Evolutionary conservation across 2,329 filamentous ascomycete genomes (phyloP).

Genomic region (Curvularia lunata): DNA sequence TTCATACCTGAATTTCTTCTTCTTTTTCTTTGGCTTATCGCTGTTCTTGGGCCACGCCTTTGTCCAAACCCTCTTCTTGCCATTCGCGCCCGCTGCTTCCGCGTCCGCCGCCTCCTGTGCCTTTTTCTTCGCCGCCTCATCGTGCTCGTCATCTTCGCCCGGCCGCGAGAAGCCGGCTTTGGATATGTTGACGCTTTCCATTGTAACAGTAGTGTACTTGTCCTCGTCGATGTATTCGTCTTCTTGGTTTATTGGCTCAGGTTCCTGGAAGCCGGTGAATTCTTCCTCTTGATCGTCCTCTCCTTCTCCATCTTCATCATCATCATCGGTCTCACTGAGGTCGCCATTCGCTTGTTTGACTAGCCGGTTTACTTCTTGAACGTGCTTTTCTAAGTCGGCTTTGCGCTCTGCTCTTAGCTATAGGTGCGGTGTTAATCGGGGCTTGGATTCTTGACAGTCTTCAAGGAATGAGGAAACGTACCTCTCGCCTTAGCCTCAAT

Average conservation of each 20-base stretch:
- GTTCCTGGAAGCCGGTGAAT: slow-evolving; percentile 52
- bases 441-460: too few relatives aligned
- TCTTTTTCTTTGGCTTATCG: slow-evolving; percentile 72
- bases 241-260: slow-evolving; percentile 72
- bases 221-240: slow-evolving; percentile 97
- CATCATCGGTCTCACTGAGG: slow-evolving; percentile 24
- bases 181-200: slow-evolving; percentile 84
- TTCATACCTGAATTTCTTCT: slow-evolving; percentile 92
- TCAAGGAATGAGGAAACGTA: slow-evolving; percentile 50
- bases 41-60: slow-evolving; percentile 59
- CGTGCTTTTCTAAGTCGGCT: slow-evolving; percentile 80
- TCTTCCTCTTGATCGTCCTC: slow-evolving; percentile 67
- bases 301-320: slow-evolving; percentile 48
- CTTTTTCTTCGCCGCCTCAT: slow-evolving; percentile 31
- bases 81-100: slow-evolving; percentile 53
- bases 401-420: slow-evolving; percentile 85
- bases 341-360: slow-evolving; percentile 65
- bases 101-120: slow-evolving; percentile 24
- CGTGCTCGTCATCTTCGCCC: slow-evolving; percentile 37
- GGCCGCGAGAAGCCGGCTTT: slow-evolving; percentile 72
- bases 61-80: slow-evolving; percentile 59
- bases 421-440: slow-evolving; percentile 4
- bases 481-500: slow-evolving; percentile 76
- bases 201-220: slow-evolving; percentile 90
- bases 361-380: slow-evolving; percentile 75